phyloP scores from a whole-genome alignment of 2,329 filamentous ascomycete genomes.

The Pyrenophora graminea region DNA sequence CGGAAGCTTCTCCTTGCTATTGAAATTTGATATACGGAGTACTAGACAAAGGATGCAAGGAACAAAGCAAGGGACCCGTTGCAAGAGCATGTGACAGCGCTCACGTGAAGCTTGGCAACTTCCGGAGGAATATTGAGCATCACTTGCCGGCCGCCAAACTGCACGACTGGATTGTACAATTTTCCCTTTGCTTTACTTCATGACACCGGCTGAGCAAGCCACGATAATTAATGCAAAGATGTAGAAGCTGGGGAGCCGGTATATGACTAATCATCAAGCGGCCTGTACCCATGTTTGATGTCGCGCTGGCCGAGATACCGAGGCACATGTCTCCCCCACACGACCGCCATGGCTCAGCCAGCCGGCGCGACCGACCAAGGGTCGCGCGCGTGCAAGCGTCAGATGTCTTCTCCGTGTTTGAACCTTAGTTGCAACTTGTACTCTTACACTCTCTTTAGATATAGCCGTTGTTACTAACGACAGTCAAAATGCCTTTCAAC shows the following conservation, averaged over 20 bases:
- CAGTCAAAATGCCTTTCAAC: conserved; percentile 62
- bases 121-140: too few species aligned
- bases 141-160: too few species aligned
- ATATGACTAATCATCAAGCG: conserved; percentile 12
- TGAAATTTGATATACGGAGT: too few species aligned
- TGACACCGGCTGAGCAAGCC: too few species aligned
- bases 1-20: too few species aligned
- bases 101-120: too few species aligned
- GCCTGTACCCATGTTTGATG: conserved; percentile 15
- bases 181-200: too few species aligned
- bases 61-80: too few species aligned
- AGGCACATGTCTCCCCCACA: conserved; percentile 37
- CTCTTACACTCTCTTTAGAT: neutral
- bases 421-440: neutral
- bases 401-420: conserved; percentile 9
- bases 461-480: conserved; percentile 1
- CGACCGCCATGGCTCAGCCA: conserved; percentile 14
- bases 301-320: conserved; percentile 29
- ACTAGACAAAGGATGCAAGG: too few species aligned
- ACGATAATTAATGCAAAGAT: too few species aligned
- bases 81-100: too few species aligned
- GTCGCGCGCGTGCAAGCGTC: conserved; percentile 13
- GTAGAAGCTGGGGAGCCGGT: neutral
- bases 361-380: conserved; percentile 16
- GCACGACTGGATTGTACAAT: too few species aligned